phyloP scores from a whole-genome alignment of 352 stramenopile genomes.

The Peronospora belbahrii region DNA sequence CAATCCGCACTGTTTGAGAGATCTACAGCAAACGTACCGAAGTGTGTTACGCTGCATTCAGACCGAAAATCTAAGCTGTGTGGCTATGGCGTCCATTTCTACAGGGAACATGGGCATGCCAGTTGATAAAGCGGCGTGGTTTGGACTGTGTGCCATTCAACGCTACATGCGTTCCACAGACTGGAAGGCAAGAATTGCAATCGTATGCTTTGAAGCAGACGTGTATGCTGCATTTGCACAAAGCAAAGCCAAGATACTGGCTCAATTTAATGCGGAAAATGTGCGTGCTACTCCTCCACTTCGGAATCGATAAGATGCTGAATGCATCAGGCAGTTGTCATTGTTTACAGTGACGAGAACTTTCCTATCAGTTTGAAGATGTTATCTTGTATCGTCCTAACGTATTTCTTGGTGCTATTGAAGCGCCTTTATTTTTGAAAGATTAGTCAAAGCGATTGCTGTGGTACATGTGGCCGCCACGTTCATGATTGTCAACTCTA shows the following conservation, averaged over 20 bases:
- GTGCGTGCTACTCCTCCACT: neutral
- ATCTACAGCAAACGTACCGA: constrained; percentile 27
- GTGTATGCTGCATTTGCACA: constrained; percentile 32
- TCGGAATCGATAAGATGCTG: neutral
- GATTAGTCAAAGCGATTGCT: too few species aligned
- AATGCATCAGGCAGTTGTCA: neutral
- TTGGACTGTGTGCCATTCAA: constrained; percentile 45
- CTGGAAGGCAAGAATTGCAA: constrained; percentile 38
- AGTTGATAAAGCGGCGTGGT: constrained; percentile 23
- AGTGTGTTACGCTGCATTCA: constrained; percentile 31
- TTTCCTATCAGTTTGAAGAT: neutral
- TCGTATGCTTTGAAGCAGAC: constrained; percentile 46
- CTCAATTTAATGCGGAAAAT: constrained; percentile 13
- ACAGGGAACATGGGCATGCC: constrained; percentile 52
- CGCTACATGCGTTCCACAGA: constrained; percentile 37
- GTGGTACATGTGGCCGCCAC: too few species aligned
- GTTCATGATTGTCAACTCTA: too few species aligned
- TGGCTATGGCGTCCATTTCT: constrained; percentile 59
- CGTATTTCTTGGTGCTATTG: neutral
- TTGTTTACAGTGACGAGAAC: neutral
- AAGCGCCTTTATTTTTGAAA: neutral
- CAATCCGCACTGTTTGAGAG: constrained; percentile 17
- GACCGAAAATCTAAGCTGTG: constrained; percentile 35
- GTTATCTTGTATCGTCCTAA: neutral
- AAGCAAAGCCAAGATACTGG: constrained; percentile 19